Base-by-base conservation (phyloP, 441 rosid genomes). In the Melastoma candidum region DNA sequence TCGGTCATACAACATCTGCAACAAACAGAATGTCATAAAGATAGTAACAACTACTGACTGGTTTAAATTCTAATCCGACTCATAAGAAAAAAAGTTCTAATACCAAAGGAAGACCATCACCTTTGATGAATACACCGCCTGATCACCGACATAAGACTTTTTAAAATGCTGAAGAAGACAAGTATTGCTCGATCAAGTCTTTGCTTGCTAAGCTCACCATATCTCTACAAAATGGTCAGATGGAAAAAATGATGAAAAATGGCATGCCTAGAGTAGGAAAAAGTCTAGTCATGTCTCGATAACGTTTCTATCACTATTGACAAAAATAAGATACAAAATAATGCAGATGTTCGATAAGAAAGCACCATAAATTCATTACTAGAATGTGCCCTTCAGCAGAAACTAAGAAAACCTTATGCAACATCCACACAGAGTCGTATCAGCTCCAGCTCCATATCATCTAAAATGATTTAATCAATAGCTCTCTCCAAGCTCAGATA, bases 111-210 rank as follows among this genome's bases (percentile, higher is more conserved):
- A 8, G 47, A 51, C 52, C 56, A 66, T 71, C 81, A 95, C 99
- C 90, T 95, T 95, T 44, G 98, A 85, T 53, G 99, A 87, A 71
- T 95, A 96, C 79, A 88, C 89, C 6, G 97, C 99, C 77, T 90
- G 98, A 73, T 95, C 99, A 61, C 99, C 98, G n/a, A 95, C 85
- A 66, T 95, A 95, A 65, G 99, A 95, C 82, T 88, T 88, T 44
- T 93, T 79, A 54, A 95, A 90, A 78, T 95, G 84, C 76, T 95
- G 97, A 90, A 95, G 87, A 95, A 95, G 36, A 82, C 74, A 17
- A 95, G 98, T 73, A 95, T 81, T 58, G 97, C 98, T 56, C 97
- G 88, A 63, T 95, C 99, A 69, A 95, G 98, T 78, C 99, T 77
- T 74, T 95, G 96, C 74, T 83, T 95, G 70, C 97, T 86, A 59